phyloP scores from a whole-genome alignment of 2,329 filamentous ascomycete genomes.

The Epichloe bromicola region DNA sequence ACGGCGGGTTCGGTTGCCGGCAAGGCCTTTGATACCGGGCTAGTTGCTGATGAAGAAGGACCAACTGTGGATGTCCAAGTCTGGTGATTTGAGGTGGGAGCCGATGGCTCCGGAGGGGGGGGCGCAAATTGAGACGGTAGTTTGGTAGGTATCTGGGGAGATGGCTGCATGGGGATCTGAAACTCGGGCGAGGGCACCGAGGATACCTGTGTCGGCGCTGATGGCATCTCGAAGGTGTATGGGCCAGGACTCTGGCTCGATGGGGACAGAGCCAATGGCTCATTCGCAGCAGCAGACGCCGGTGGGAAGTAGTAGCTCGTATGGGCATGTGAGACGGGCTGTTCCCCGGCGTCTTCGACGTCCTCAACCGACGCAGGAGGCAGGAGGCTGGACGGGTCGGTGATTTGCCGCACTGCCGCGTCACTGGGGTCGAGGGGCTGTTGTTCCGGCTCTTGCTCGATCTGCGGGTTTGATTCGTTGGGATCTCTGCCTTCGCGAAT shows the following conservation, averaged over 20 bases:
- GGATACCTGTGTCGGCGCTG: conserved; percentile 9
- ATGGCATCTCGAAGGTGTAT: conserved; percentile 11
- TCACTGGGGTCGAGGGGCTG: conserved; percentile 46
- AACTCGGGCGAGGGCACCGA: conserved; percentile 6
- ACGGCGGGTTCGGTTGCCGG: neutral
- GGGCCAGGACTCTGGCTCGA: conserved; percentile 17
- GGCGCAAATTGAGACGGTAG: conserved; percentile 13
- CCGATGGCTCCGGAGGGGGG: conserved; percentile 9
- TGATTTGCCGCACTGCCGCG: conserved; percentile 43
- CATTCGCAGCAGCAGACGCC: conserved; percentile 5
- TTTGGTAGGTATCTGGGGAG: conserved; percentile 16
- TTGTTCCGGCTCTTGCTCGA: conserved; percentile 27
- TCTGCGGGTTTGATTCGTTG: conserved; percentile 73
- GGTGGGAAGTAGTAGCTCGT: conserved; percentile 22
- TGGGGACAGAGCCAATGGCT: conserved; percentile 23
- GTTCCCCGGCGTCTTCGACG: conserved; percentile 30
- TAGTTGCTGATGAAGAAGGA: conserved; percentile 1
- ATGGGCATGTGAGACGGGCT: conserved; percentile 12
- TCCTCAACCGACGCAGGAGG: conserved; percentile 40
- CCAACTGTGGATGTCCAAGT: conserved; percentile 8
- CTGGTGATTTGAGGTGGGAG: conserved; percentile 3
- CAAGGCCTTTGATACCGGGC: no score
- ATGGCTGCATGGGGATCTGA: conserved; percentile 16
- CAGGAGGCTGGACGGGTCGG: conserved; percentile 21
- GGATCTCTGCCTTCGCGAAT: conserved; percentile 85